phyloP scores from a whole-genome alignment of 1,139 yeast species.

The Suhomyces anneliseae region DNA sequence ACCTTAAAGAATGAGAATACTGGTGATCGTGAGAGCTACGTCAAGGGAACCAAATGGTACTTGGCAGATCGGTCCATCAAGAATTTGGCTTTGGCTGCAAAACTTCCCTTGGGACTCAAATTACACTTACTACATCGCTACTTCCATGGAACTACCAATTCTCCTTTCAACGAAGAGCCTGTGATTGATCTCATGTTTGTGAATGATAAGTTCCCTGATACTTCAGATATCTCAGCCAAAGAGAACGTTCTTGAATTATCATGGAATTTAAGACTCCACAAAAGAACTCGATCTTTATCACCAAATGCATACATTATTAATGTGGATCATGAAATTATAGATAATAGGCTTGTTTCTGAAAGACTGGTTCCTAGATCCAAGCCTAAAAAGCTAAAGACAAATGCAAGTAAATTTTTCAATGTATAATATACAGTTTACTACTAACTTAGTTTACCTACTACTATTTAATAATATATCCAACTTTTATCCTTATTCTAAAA shows the following conservation, averaged over 20 bases:
- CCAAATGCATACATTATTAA: slow-evolving; percentile 9
- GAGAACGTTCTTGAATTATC: slow-evolving; percentile 4
- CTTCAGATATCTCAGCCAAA: slow-evolving; percentile 1
- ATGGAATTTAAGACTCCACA: slow-evolving; percentile 12
- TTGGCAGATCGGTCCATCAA: slow-evolving; percentile 10
- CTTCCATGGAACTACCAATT: background rate
- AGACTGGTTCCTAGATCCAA: background rate
- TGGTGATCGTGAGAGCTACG: slow-evolving; percentile 11
- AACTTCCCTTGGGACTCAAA: slow-evolving; percentile 31
- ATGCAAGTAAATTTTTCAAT: slow-evolving; percentile 15
- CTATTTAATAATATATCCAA: background rate
- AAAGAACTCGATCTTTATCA: slow-evolving; percentile 1
- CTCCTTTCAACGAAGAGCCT: background rate
- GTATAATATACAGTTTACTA: slow-evolving; percentile 1
- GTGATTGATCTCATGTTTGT: slow-evolving; percentile 26
- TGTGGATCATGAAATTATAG: slow-evolving; percentile 3
- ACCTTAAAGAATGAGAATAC: slow-evolving; percentile 1
- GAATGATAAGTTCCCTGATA: slow-evolving; percentile 3
- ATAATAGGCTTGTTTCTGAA: background rate
- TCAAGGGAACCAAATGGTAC: slow-evolving; percentile 27
- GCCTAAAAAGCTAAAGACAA: slow-evolving; percentile 9
- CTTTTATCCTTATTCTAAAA: background rate
- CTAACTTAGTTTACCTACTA: background rate
- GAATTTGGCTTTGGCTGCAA: slow-evolving; percentile 14
- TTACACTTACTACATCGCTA: slow-evolving; percentile 18